A percentile compares a stretch with the other conserved stretches of the same genome.
Conservation (phyloP, 306 rosid species). For the Trifolium fragiferum region DNA sequence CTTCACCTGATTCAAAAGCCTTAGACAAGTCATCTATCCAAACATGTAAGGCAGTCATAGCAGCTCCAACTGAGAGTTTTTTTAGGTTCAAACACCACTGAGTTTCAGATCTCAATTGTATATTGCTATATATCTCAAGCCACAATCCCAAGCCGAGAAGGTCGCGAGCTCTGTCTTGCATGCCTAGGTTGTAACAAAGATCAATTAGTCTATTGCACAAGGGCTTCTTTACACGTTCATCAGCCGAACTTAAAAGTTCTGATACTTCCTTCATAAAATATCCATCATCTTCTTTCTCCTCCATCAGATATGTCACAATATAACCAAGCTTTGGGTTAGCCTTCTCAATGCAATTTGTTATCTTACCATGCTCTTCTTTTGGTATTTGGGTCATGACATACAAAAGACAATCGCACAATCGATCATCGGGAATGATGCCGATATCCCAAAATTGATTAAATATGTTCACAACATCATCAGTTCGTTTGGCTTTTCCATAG, state of each 20-base stretch:
- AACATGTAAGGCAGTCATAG: constrained; percentile 74
- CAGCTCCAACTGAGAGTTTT: constrained; percentile 88
- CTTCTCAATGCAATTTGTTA: constrained; percentile 64
- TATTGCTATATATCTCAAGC: constrained; percentile 62
- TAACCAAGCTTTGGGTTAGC: constrained; percentile 72
- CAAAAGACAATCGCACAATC: constrained; percentile 76
- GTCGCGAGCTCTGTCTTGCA: constrained; percentile 64
- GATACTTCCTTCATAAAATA: constrained; percentile 61
- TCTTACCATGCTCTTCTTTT: constrained; percentile 65
- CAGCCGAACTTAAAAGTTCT: constrained; percentile 57
- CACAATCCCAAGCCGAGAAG: constrained; percentile 68
- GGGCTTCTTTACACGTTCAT: constrained; percentile 69
- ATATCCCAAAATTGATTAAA: constrained; percentile 61
- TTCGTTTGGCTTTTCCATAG: constrained; percentile 80
- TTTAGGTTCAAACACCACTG: constrained; percentile 83
- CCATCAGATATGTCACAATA: constrained; percentile 63
- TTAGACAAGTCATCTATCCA: constrained; percentile 81
- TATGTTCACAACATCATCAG: constrained; percentile 75
- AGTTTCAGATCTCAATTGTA: constrained; percentile 71
- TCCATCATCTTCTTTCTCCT: constrained; percentile 48
- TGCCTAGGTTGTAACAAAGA: constrained; percentile 69
- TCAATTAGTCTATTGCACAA: constrained; percentile 83
- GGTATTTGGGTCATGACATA: constrained; percentile 77
- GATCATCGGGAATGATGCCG: constrained; percentile 73
- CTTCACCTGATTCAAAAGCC: constrained; percentile 71